A percentile compares a stretch with the other conserved stretches of the same genome.
These are phyloP conservation scores for Gossypium bickii DNA, from an alignment of 345 rosid species.

Conservation along the genomic window DNA sequence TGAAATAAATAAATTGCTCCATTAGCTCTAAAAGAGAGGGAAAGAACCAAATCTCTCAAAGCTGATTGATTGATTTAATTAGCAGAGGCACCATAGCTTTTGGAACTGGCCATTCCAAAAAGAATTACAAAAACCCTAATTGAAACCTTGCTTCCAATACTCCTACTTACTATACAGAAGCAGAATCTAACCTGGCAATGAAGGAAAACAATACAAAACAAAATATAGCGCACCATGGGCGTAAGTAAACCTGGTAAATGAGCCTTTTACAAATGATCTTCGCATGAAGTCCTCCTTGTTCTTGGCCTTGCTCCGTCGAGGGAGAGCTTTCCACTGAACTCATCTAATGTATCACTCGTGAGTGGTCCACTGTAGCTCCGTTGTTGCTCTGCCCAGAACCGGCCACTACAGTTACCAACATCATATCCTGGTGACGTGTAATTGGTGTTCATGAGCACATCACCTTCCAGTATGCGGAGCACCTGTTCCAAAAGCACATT, in stretches of 20 bases:
- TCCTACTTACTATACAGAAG: conserved; percentile 36
- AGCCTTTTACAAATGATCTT: conserved; percentile 22
- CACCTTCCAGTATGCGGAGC: conserved; percentile 93
- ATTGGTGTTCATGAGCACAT: conserved; percentile 64
- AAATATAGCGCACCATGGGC: conserved; percentile 5
- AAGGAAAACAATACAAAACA: conserved; percentile 9
- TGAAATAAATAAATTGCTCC: too few relatives aligned
- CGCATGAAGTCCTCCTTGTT: conserved; percentile 34
- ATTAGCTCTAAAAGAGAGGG: not conserved
- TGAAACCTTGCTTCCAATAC: conserved; percentile 18
- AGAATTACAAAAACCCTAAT: conserved; percentile 22
- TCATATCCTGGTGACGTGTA: conserved; percentile 68
- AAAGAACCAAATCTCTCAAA: not conserved
- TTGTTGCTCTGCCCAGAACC: conserved; percentile 58
- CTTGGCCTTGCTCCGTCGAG: conserved; percentile 38
- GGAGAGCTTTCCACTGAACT: conserved; percentile 57
- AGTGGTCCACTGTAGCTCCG: conserved; percentile 46
- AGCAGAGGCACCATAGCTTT: conserved; percentile 11
- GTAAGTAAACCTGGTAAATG: not conserved
- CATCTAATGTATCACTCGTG: conserved; percentile 46
- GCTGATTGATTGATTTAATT: conserved; percentile 21
- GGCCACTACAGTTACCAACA: conserved; percentile 78
- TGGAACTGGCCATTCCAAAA: conserved; percentile 20
- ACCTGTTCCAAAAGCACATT: conserved; percentile 42
- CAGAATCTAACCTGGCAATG: conserved; percentile 27